Evolutionary conservation across 2,329 filamentous ascomycete species (phyloP).

Genomic region (Thielaviopsis euricoi): DNA sequence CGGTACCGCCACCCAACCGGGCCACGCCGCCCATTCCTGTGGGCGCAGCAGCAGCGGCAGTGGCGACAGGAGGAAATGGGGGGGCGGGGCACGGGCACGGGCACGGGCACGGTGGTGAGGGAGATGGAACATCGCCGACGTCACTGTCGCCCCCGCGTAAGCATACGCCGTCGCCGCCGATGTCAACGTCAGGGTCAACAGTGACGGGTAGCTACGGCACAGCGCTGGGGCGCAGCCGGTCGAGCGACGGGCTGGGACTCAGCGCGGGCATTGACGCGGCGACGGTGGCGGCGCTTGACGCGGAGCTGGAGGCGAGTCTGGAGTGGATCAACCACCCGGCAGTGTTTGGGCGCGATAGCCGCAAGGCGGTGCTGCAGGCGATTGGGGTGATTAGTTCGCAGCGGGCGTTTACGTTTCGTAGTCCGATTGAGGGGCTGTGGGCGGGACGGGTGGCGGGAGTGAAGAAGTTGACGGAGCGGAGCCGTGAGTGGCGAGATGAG

Average conservation of each 20-base stretch:
- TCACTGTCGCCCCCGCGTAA: slow-evolving; percentile 36
- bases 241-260: slow-evolving; percentile 41
- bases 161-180: slow-evolving; percentile 37
- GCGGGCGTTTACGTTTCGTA: slow-evolving; percentile 82
- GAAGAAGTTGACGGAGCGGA: slow-evolving; percentile 64
- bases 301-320: slow-evolving; percentile 73
- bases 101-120: no score
- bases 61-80: background rate
- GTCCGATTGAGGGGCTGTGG: slow-evolving; percentile 79
- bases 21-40: slow-evolving; percentile 20
- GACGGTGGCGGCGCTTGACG: slow-evolving; percentile 74
- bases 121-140: slow-evolving; percentile 22
- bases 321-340: slow-evolving; percentile 98
- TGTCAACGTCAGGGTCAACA: slow-evolving; percentile 28
- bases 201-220: slow-evolving; percentile 23
- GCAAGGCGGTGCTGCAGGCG: slow-evolving; percentile 88
- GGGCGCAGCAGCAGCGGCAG: no score
- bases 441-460: slow-evolving; percentile 68
- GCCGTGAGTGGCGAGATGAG: slow-evolving; percentile 81
- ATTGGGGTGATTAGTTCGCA: slow-evolving; percentile 95
- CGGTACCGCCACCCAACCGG: slow-evolving; percentile 49
- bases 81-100: no score
- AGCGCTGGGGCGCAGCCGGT: slow-evolving; percentile 32
- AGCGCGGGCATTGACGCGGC: slow-evolving; percentile 63
- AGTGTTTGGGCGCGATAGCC: slow-evolving; percentile 81